phyloP scores from a whole-genome alignment of 257 asterid genomes.

The Nicotiana tomentosiformis region DNA sequence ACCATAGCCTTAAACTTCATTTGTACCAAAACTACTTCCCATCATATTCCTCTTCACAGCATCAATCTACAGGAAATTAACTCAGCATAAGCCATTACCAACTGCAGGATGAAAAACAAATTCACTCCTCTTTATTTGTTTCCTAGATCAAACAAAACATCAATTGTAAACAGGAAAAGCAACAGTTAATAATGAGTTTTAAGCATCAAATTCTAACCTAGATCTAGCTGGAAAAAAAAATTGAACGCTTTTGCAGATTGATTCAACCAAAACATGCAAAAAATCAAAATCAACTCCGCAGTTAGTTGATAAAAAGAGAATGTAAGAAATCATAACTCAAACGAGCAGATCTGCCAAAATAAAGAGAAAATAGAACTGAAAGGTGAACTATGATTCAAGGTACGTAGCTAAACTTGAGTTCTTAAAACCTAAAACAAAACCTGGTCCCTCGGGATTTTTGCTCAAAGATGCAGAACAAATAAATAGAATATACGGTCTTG shows the following conservation, averaged over 20 bases:
- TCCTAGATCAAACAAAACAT: no score
- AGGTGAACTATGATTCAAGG: no score
- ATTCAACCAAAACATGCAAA: background rate
- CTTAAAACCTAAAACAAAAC: no score
- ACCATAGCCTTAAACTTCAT: background rate
- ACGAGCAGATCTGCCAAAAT: background rate
- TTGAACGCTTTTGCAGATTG: background rate
- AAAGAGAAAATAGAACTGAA: no score
- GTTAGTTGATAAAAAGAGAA: background rate
- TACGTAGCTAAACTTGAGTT: no score
- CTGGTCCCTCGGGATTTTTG: no score
- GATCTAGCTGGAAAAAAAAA: background rate
- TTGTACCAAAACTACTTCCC: background rate
- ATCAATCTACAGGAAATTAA: background rate
- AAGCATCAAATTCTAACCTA: no score
- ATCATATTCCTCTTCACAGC: background rate
- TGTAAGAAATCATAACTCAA: background rate
- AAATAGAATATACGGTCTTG: no score
- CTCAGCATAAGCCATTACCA: background rate
- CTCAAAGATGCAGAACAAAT: no score
- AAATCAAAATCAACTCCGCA: background rate
- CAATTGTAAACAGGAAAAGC: no score
- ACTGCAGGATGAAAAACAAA: background rate
- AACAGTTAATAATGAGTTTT: no score
- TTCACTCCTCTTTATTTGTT: no score